Evolutionary conservation across 371 early-diverging fungal genomes (phyloP).

Genomic region (Mucor plumbeus): DNA sequence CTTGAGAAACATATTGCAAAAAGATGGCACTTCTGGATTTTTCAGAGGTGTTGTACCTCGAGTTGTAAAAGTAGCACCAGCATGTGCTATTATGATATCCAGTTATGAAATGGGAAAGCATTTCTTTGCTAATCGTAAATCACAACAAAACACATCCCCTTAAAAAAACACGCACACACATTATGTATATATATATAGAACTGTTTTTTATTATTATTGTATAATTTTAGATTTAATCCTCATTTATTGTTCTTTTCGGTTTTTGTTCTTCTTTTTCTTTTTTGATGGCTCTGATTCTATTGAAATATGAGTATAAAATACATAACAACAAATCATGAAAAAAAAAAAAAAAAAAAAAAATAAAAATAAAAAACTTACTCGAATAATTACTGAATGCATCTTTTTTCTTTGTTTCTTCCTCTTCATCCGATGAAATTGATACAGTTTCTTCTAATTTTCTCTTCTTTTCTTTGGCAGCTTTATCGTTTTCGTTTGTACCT

Average conservation of each 20-base stretch:
- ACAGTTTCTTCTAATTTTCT: slow-evolving; percentile 15
- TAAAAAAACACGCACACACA: neutral
- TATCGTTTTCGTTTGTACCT: neutral
- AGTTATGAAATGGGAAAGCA: slow-evolving; percentile 81
- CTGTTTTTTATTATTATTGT: neutral
- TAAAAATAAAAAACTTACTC: slow-evolving; percentile 7
- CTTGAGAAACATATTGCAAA: slow-evolving; percentile 25
- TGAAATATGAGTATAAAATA: no score
- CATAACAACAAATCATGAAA: neutral
- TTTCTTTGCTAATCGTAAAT: slow-evolving; percentile 48
- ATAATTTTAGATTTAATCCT: neutral
- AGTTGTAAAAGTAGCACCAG: slow-evolving; percentile 91
- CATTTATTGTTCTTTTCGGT: neutral
- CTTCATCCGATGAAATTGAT: slow-evolving; percentile 17
- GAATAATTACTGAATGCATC: slow-evolving; percentile 19
- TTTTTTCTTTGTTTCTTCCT: slow-evolving; percentile 4
- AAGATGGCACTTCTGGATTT: slow-evolving; percentile 33
- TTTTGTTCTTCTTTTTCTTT: slow-evolving; percentile 15
- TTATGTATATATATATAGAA: neutral
- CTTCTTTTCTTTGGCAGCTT: neutral
- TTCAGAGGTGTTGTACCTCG: slow-evolving; percentile 72
- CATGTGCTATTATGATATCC: slow-evolving; percentile 97
- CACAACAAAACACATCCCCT: neutral
- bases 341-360: neutral
- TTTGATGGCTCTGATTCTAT: slow-evolving; percentile 6